These are phyloP conservation scores for Kluyveromyces sp. DNA, from an alignment of 1,139 yeast genomes.

Conservation along the genomic window DNA sequence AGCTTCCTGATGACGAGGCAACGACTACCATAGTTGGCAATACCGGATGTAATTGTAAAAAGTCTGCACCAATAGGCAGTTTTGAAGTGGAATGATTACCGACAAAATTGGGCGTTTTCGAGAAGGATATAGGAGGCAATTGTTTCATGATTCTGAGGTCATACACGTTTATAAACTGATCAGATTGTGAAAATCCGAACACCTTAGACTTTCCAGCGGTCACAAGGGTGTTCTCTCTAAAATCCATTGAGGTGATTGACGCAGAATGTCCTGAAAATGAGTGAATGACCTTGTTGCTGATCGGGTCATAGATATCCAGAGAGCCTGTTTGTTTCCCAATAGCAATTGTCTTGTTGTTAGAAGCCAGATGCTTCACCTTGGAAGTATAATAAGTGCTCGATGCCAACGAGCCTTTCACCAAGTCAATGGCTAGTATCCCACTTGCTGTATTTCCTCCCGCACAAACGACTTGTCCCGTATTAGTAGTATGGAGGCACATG, in stretches of 20 bases:
- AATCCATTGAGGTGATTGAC: constrained; percentile 67
- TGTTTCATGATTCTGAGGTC: constrained; percentile 73
- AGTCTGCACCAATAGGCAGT: constrained; percentile 65
- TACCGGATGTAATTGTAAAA: constrained; percentile 79
- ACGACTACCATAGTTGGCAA: constrained; percentile 71
- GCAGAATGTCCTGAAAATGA: constrained; percentile 70
- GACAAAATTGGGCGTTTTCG: constrained; percentile 15
- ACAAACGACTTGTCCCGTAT: constrained; percentile 34
- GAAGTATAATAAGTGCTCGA: constrained; percentile 37
- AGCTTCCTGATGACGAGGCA: constrained; percentile 70
- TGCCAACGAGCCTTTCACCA: constrained; percentile 39
- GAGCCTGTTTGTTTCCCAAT: constrained; percentile 65
- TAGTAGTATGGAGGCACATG: constrained; percentile 30
- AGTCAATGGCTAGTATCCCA: constrained; percentile 51
- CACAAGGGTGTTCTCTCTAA: constrained; percentile 67
- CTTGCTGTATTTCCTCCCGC: constrained; percentile 41
- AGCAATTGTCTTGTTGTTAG: constrained; percentile 44
- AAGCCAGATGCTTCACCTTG: constrained; percentile 35
- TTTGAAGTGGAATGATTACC: constrained; percentile 37
- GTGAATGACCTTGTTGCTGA: constrained; percentile 46
- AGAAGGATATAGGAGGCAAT: constrained; percentile 72
- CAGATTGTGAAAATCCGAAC: constrained; percentile 47
- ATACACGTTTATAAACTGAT: constrained; percentile 77
- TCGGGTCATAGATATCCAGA: constrained; percentile 73
- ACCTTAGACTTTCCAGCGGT: constrained; percentile 77